Conservation (phyloP, 2,329 filamentous ascomycete genomes). For the Talaromyces sp. region DNA sequence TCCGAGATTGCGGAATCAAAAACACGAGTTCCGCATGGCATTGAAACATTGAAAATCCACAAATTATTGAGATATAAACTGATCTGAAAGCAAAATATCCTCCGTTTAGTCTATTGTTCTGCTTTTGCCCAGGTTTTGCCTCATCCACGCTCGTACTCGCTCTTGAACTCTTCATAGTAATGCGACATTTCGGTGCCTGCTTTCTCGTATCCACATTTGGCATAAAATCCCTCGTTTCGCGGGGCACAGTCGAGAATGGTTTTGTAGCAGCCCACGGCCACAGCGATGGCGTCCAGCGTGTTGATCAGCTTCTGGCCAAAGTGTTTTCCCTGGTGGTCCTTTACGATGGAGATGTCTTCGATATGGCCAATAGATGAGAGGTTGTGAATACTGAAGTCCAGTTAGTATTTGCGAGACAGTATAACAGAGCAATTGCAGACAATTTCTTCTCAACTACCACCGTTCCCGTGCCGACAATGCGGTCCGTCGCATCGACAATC, state of each 20-base stretch:
- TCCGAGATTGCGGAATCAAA: not conserved
- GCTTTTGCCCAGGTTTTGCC: too few species aligned
- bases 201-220: constrained; percentile 6
- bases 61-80: not conserved
- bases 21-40: too few species aligned
- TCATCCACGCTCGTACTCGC: constrained; percentile 3
- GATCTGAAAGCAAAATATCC: not conserved
- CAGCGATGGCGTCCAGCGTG: constrained; percentile 6
- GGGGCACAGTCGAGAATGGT: constrained; percentile 9
- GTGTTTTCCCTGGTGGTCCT: constrained; percentile 8
- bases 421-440: not conserved
- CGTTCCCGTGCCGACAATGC: constrained; percentile 7
- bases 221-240: constrained; percentile 7
- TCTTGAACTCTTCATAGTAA: constrained; percentile 8
- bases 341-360: constrained; percentile 9
- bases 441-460: constrained; percentile 10
- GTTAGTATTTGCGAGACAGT: not conserved
- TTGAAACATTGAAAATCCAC: too few species aligned
- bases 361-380: constrained; percentile 8
- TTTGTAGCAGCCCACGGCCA: constrained; percentile 8
- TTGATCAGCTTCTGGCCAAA: constrained; percentile 9
- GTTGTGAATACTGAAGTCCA: constrained; percentile 6
- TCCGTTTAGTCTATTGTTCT: not conserved
- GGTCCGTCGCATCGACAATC: constrained; percentile 5
- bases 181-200: constrained; percentile 7